These are phyloP conservation scores for Daldinia sp. DNA, from an alignment of 2,329 filamentous ascomycete species.

Conservation along the genomic window DNA sequence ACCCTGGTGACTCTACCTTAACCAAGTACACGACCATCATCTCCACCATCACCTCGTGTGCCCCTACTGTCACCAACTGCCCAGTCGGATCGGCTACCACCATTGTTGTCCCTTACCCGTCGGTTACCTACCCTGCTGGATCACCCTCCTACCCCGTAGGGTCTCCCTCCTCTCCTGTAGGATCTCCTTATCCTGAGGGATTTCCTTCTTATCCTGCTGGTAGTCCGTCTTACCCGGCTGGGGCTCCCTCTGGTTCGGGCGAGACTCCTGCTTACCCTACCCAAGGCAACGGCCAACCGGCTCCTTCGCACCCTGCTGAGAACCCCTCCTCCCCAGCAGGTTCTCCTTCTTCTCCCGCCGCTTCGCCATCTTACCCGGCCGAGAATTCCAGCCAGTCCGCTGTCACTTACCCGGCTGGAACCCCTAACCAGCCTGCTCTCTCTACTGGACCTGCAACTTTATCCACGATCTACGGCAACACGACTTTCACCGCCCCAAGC, in stretches of 20 bases:
- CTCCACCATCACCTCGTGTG: conserved; percentile 35
- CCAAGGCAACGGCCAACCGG: too few relatives aligned
- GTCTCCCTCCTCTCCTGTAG: conserved; percentile 15
- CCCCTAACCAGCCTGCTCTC: too few relatives aligned
- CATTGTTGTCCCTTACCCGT: conserved; percentile 29
- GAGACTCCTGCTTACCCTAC: background rate
- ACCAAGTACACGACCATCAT: conserved; percentile 39
- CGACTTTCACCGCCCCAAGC: conserved; percentile 68
- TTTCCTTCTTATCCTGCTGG: background rate
- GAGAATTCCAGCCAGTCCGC: conserved; percentile 16
- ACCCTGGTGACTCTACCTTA: conserved; percentile 16
- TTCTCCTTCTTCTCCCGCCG: conserved; percentile 17
- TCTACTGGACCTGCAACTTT: conserved; percentile 16
- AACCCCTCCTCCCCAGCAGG: conserved; percentile 17
- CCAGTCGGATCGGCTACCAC: conserved; percentile 34
- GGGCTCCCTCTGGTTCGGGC: background rate
- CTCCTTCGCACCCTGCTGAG: conserved; percentile 7
- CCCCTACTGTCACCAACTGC: conserved; percentile 30
- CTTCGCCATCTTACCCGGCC: conserved; percentile 16
- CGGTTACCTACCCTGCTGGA: conserved; percentile 18
- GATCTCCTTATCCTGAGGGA: conserved; percentile 11
- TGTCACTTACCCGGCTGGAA: too few relatives aligned
- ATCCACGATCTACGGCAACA: conserved; percentile 44
- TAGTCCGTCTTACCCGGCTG: conserved; percentile 11
- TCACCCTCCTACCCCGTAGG: conserved; percentile 19